Base-by-base conservation (phyloP, 306 rosid species). In the Medicago lupulina region DNA sequence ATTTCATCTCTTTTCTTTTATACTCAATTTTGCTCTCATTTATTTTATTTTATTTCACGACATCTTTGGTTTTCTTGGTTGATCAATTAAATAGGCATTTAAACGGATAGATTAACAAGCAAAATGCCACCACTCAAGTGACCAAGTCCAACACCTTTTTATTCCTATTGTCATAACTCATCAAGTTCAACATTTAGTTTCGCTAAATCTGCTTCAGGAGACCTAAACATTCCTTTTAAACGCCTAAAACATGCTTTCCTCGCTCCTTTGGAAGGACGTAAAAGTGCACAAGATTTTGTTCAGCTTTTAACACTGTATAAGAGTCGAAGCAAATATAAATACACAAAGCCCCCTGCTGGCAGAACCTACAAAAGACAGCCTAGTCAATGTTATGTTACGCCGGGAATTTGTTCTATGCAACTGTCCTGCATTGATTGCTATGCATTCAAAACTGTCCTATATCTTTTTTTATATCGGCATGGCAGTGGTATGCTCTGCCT, bases 381-480 rank as follows among this genome's bases (percentile, higher is more conserved):
- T 23, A 66, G 55, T 71, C 36, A 75, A 71, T 50, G 60, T 75
- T 64, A 55, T 41, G 60, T 78, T 64, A 55, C 74, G 71, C 44
- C 12, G 31, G 40, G 21, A 84, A 57, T 11, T 70, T 50, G 66
- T 25, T 57, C 44, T 71, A 51, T 69, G 64, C 81, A 80, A 51
- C 71, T 82, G 83, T 46, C 68, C 46, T 57, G 80, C 77, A 67
- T 40, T 11, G 73, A 77, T 71, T 40, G 57, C 28, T 76, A 44
- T 40, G 61, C 66, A 67, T 80, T 68, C 78, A 76, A 58, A 80
- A 76, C 46, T 46, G 40, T 6, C 41, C 80, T 73, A 43, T 9
- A 41, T 18, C 3, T 71, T 77, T 38, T 77, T 47, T 64, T 53
- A 65, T 46, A 41, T 36, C 9, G 59, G 57, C 16, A 36, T 76